Base-by-base conservation (phyloP, 2,329 filamentous ascomycete species). In the Hirsutella rhossiliensis region DNA sequence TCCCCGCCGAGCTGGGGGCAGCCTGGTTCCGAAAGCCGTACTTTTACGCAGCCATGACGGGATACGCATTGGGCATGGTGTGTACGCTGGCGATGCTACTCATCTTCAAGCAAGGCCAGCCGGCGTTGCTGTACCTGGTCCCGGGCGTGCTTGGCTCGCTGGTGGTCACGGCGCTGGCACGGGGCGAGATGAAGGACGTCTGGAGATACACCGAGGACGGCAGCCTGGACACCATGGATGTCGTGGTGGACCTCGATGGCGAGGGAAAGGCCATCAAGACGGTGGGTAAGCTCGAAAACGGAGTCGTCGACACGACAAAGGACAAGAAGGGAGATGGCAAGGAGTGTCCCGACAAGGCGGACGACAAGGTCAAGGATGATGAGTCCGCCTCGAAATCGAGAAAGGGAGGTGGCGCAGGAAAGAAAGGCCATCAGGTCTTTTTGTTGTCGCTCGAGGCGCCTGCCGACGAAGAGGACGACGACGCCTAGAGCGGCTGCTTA, bases 61-160 rank as follows among this genome's bases (percentile, higher is more conserved):
- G 89, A 0, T 98, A 97, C 61, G 55, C 84, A 0, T 40, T 81
- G 4, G 89, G 87, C 1, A 85, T 97, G 79, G 48, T 87, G 2
- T 68, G 72, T 2, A 96, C 90, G 0, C 63, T 96, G 17, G 67
- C 73, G 0, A 84, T 88, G 54, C 83, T 97, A 65, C 71, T 88
- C 41, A 65, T 87, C 11, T 92, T 80, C 56, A 74, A 82, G 40
- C 87, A 87, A 49, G 87, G 86, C 3, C 90, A 98, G 58, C 90
- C 90, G 0, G 90, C 92, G 8, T 71, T 98, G 29, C 68, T 98
- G 13, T 97, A 97, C 58, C 77, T 98, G 7, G 92, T 97, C 0
- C 90, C 90, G 0, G 82, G 85, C 1, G 87, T 97, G 0, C 66
- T 96, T 5, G 70, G 75, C 2, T 75, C 82, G 1, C 58, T 92